phyloP scores from a whole-genome alignment of 2,329 filamentous ascomycete species.

The Botrytis elliptica region DNA sequence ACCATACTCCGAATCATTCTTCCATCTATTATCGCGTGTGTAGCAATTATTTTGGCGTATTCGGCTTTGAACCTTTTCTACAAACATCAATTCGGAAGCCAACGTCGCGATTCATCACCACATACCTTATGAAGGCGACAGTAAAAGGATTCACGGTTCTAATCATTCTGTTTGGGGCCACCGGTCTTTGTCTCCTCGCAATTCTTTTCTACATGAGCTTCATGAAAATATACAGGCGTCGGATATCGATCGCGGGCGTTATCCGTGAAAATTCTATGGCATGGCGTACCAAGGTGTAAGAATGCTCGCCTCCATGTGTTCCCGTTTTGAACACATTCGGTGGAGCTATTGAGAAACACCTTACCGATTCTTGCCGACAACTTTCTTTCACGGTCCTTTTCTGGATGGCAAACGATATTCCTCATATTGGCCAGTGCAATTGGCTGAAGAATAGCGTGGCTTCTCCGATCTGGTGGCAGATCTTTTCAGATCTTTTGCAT shows the following conservation, averaged over 20 bases:
- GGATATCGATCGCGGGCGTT: constrained; percentile 7
- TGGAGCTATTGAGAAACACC: not conserved
- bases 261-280: constrained; percentile 5
- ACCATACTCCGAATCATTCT: constrained; percentile 21
- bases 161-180: not conserved
- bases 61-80: constrained; percentile 21
- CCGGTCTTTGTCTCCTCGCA: not conserved
- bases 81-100: constrained; percentile 21
- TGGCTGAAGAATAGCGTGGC: not conserved
- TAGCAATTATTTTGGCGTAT: constrained; percentile 18
- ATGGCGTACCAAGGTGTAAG: constrained; percentile 19
- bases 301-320: constrained; percentile 1
- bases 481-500: not conserved
- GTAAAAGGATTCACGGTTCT: constrained; percentile 8
- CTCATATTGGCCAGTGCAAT: not conserved
- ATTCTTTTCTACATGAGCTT: constrained; percentile 16
- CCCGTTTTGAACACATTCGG: constrained; percentile 8
- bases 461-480: constrained; percentile 1
- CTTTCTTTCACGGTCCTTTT: not conserved
- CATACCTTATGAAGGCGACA: constrained; percentile 15
- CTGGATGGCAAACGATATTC: not conserved
- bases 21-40: constrained; percentile 18
- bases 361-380: not conserved
- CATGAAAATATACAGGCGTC: not conserved
- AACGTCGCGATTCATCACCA: constrained; percentile 11